Percentiles rank a stretch among this genome's conserved stretches.
Conservation (phyloP, 2,329 filamentous ascomycete genomes). For the Xylariomycetidae sp. region DNA sequence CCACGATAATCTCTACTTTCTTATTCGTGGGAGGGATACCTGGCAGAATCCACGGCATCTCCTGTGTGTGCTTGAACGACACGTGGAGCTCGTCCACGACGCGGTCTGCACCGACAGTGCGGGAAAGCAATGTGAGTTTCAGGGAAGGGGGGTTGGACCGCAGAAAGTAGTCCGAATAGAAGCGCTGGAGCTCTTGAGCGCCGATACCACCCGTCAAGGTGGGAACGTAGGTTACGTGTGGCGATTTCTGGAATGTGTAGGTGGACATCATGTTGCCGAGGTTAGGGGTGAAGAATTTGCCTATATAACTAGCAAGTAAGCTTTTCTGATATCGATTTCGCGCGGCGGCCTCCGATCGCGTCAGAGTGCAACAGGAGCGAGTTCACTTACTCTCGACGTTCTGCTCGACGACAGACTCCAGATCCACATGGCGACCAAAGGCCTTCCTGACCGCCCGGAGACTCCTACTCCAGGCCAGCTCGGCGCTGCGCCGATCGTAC, state of each 20-base stretch:
- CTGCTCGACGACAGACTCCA: conserved; percentile 62
- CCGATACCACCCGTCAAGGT: conserved; percentile 63
- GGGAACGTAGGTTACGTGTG: conserved; percentile 65
- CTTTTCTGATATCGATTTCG: no score
- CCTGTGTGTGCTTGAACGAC: conserved; percentile 51
- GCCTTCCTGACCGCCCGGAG: conserved; percentile 55
- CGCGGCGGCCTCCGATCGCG: no score
- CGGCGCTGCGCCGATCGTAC: conserved; percentile 59
- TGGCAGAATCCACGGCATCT: conserved; percentile 58
- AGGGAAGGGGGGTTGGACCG: conserved; percentile 57
- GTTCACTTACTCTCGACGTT: conserved; percentile 59
- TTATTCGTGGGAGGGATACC: conserved; percentile 52
- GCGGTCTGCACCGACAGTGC: conserved; percentile 60
- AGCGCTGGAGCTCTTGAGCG: conserved; percentile 50
- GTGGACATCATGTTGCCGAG: conserved; percentile 59
- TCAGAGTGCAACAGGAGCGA: no score
- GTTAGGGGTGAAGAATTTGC: conserved; percentile 52
- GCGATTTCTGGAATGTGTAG: conserved; percentile 53
- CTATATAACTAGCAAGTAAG: no score
- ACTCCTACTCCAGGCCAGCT: conserved; percentile 66
- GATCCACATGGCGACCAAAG: conserved; percentile 58
- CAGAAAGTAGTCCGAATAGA: conserved; percentile 64
- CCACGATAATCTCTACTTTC: conserved; percentile 54
- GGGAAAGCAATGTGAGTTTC: conserved; percentile 55
- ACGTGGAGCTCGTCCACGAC: conserved; percentile 61